Conservation (phyloP, 2,329 filamentous ascomycete genomes). For the Botrytis deweyae region DNA sequence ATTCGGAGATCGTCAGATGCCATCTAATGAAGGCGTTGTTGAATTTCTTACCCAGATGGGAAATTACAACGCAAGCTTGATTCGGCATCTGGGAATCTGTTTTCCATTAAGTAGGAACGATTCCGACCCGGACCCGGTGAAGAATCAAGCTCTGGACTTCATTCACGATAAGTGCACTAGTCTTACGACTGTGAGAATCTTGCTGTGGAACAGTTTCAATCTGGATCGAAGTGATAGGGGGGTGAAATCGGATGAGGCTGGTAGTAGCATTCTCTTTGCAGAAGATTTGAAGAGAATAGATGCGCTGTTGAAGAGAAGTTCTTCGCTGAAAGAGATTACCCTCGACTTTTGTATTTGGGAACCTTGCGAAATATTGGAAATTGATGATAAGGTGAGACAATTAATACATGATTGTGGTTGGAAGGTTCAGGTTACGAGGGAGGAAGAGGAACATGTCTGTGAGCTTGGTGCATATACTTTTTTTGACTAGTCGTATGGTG, state of each 20-base stretch:
- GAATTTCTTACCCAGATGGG: not conserved
- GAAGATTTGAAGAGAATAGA: not conserved
- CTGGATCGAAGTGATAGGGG: not conserved
- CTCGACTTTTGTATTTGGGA: not conserved
- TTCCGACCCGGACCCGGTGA: not conserved
- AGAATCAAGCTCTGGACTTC: not conserved
- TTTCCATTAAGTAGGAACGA: not conserved
- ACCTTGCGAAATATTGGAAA: rapidly evolving
- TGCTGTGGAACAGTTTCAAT: not conserved
- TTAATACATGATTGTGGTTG: not conserved
- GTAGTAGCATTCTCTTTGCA: not conserved
- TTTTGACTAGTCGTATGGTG: not conserved
- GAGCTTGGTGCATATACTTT: too few relatives aligned
- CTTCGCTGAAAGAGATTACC: not conserved
- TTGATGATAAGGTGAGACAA: not conserved
- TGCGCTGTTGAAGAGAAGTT: not conserved
- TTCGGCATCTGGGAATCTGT: not conserved
- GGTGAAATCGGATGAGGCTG: not conserved
- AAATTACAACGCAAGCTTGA: not conserved
- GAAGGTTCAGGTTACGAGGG: not conserved
- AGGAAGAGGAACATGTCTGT: not conserved
- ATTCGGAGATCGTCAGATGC: not conserved
- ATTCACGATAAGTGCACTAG: not conserved
- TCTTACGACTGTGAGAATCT: not conserved
- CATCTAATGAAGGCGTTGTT: not conserved